Evolutionary conservation across 2,329 filamentous ascomycete genomes (phyloP).

Genomic region (Paraconiothyrium sp.): DNA sequence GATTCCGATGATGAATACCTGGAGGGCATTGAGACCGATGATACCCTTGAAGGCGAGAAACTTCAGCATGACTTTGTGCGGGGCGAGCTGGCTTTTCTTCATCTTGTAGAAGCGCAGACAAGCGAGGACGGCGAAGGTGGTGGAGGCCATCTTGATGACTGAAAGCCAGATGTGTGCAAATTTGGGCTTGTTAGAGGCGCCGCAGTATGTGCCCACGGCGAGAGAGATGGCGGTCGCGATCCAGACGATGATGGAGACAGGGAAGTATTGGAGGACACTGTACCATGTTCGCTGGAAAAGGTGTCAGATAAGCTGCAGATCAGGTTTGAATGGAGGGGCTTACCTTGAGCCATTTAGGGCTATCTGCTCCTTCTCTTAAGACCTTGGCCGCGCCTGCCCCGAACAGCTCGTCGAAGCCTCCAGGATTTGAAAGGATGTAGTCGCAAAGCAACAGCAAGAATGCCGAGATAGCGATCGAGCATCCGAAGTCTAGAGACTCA

Average conservation of each 20-base stretch:
- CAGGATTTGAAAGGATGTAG: constrained; percentile 34
- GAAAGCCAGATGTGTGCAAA: constrained; percentile 46
- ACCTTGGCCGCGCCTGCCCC: constrained; percentile 26
- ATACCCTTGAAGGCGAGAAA: constrained; percentile 45
- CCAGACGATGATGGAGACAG: constrained; percentile 40
- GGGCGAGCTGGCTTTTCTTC: constrained; percentile 31
- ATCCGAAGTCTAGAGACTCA: constrained; percentile 37
- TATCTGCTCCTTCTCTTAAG: constrained; percentile 22
- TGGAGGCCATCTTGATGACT: constrained; percentile 32
- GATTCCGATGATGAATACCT: constrained; percentile 43
- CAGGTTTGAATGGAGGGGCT: neutral
- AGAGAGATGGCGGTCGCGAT: constrained; percentile 34
- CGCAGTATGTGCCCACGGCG: constrained; percentile 40
- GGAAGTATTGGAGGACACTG: constrained; percentile 44
- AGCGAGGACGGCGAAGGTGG: constrained; percentile 31
- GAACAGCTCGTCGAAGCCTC: constrained; percentile 43
- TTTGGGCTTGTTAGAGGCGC: constrained; percentile 37
- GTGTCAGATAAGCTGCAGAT: constrained; percentile 13
- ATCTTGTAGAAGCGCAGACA: constrained; percentile 37
- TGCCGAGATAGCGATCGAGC: constrained; percentile 38
- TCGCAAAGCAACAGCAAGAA: constrained; percentile 47
- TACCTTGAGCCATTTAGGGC: constrained; percentile 41
- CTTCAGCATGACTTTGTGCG: constrained; percentile 41
- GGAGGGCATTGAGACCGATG: constrained; percentile 40
- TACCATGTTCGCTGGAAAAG: constrained; percentile 39